These are phyloP conservation scores for Aspergillus hortae DNA, from an alignment of 2,329 filamentous ascomycete genomes.

Conservation along the genomic window DNA sequence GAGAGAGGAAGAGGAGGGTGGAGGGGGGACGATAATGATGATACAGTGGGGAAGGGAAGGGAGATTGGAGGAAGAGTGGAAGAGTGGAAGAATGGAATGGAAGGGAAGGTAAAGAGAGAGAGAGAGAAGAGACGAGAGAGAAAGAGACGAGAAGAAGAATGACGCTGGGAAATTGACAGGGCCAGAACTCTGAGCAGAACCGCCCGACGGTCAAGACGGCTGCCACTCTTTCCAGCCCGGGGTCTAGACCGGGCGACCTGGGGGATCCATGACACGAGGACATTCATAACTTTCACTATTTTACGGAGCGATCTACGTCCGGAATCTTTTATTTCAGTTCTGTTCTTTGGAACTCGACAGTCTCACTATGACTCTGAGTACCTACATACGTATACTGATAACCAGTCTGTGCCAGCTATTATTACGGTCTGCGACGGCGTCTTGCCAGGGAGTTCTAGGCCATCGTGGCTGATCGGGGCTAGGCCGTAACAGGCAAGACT, in stretches of 20 bases:
- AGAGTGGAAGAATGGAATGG: constrained; percentile 12
- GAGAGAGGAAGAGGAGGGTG: constrained; percentile 11
- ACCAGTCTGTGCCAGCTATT: background rate
- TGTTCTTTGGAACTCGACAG: no score
- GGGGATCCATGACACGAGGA: constrained; percentile 22
- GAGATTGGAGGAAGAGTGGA: constrained; percentile 14
- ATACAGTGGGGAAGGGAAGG: constrained; percentile 15
- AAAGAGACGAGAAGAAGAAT: constrained; percentile 14
- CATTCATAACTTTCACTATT: constrained; percentile 4
- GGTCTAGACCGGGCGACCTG: constrained; percentile 20
- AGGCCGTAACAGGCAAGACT: constrained; percentile 17
- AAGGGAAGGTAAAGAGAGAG: constrained; percentile 8
- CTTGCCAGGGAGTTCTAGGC: constrained; percentile 20
- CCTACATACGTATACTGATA: no score
- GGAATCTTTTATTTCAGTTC: background rate
- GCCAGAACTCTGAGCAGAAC: constrained; percentile 7
- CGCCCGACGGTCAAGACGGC: constrained; percentile 12
- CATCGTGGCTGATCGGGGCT: constrained; percentile 20
- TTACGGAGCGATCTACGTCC: background rate
- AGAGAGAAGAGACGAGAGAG: constrained; percentile 3
- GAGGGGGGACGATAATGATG: constrained; percentile 12
- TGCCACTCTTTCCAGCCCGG: constrained; percentile 12
- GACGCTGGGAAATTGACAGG: constrained; percentile 19
- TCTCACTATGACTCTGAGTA: no score
- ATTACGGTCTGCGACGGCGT: background rate